Evolutionary conservation across 345 rosid species (phyloP).

Genomic region (Syzygium grande): DNA sequence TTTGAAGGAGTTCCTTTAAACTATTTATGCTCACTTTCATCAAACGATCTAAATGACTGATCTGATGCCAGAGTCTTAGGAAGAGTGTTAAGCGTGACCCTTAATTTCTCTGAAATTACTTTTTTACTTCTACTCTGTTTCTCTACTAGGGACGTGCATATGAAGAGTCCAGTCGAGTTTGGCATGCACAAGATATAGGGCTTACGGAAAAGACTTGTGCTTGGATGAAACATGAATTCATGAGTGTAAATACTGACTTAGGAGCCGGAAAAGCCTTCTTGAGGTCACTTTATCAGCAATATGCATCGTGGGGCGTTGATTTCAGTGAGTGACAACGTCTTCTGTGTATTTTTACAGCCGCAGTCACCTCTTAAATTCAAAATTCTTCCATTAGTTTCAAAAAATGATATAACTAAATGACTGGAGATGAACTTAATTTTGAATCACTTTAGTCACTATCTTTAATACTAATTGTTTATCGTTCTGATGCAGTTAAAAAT

Average conservation of each 20-base stretch:
- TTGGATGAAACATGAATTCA: slow-evolving; percentile 86
- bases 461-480: background rate
- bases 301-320: slow-evolving; percentile 89
- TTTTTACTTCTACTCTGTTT: slow-evolving; percentile 1
- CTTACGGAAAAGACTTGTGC: slow-evolving; percentile 71
- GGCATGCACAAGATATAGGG: slow-evolving; percentile 78
- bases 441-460: background rate
- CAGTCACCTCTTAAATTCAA: background rate
- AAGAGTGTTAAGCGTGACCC: background rate
- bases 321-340: slow-evolving; percentile 39
- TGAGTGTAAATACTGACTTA: slow-evolving; percentile 65
- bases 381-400: background rate
- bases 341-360: background rate
- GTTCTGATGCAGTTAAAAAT: slow-evolving; percentile 51
- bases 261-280: slow-evolving; percentile 86
- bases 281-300: slow-evolving; percentile 70
- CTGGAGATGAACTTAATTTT: background rate
- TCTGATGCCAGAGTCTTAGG: background rate
- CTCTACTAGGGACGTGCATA: slow-evolving; percentile 53
- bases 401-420: background rate
- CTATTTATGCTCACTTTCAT: background rate
- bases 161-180: slow-evolving; percentile 39
- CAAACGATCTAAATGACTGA: background rate
- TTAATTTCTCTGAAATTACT: background rate
- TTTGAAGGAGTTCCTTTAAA: background rate